phyloP scores from a whole-genome alignment of 331 rosid genomes.

The Ulmus americana region DNA sequence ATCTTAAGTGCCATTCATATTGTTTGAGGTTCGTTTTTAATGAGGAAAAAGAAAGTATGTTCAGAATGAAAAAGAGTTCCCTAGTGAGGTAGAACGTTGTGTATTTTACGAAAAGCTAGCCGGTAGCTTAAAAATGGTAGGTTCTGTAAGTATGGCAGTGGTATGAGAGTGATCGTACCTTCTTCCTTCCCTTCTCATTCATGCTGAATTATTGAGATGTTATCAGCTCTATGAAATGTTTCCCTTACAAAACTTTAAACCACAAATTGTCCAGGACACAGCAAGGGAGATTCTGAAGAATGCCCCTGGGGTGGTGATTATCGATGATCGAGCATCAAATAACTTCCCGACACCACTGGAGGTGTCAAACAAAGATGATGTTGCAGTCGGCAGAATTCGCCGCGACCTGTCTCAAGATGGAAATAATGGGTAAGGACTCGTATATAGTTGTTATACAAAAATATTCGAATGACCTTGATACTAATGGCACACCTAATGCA shows the following conservation, averaged over 20 bases:
- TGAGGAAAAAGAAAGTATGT: neutral
- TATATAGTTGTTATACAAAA: neutral
- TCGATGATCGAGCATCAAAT: slow-evolving; percentile 73
- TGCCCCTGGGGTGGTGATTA: slow-evolving; percentile 80
- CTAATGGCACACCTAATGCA: slow-evolving; percentile 31
- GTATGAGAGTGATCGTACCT: neutral
- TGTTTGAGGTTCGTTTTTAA: neutral
- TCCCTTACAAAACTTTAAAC: slow-evolving; percentile 3
- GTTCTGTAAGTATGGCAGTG: neutral
- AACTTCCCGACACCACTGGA: slow-evolving; percentile 86
- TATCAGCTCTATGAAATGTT: neutral
- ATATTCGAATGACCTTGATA: slow-evolving; percentile 8
- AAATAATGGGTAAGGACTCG: slow-evolving; percentile 56
- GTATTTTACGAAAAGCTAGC: neutral
- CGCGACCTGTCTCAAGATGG: slow-evolving; percentile 85
- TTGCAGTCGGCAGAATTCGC: slow-evolving; percentile 92
- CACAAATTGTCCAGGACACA: slow-evolving; percentile 43
- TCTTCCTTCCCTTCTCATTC: neutral
- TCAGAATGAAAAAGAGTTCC: neutral
- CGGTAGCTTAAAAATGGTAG: neutral
- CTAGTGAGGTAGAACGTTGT: neutral
- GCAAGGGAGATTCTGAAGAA: slow-evolving; percentile 76
- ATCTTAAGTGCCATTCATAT: too few relatives aligned
- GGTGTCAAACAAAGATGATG: slow-evolving; percentile 86
- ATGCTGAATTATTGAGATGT: neutral